Conservation (phyloP, 2,329 filamentous ascomycete species). For the Tothia fuscella region DNA sequence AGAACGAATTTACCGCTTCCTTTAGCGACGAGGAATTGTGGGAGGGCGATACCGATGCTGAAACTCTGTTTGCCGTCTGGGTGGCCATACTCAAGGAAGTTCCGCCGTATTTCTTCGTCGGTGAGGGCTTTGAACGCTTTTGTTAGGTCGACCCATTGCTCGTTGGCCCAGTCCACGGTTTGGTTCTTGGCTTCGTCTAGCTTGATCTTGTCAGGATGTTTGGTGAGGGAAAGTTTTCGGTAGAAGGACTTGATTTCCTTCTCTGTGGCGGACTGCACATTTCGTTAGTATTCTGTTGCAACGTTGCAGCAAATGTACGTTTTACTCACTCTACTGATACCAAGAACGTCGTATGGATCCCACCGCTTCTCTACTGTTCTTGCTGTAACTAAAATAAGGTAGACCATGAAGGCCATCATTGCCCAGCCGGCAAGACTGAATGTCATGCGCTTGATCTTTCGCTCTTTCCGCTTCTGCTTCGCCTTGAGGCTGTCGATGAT, state of each 20-base stretch:
- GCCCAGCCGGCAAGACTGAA: slow-evolving; percentile 68
- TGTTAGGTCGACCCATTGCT: slow-evolving; percentile 84
- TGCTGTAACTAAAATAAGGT: slow-evolving; percentile 73
- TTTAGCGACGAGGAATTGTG: slow-evolving; percentile 82
- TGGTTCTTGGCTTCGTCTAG: slow-evolving; percentile 80
- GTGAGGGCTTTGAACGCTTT: slow-evolving; percentile 98
- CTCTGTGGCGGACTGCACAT: slow-evolving; percentile 59
- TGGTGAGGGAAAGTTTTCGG: slow-evolving; percentile 71
- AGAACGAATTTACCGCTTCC: slow-evolving; percentile 94
- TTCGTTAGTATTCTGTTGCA: slow-evolving; percentile 15
- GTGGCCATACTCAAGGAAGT: slow-evolving; percentile 91
- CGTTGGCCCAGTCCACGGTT: slow-evolving; percentile 72
- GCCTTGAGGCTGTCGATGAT: slow-evolving; percentile 71
- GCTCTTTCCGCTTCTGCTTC: slow-evolving; percentile 80
- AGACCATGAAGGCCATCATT: slow-evolving; percentile 80
- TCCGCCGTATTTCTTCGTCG: slow-evolving; percentile 93
- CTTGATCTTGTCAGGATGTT: slow-evolving; percentile 85
- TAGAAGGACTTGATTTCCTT: slow-evolving; percentile 89
- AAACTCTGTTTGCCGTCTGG: slow-evolving; percentile 97
- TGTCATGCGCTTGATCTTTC: slow-evolving; percentile 72
- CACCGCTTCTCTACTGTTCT: slow-evolving; percentile 65
- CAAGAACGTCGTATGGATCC: slow-evolving; percentile 94
- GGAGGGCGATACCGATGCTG: slow-evolving; percentile 93
- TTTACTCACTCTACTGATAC: slow-evolving; percentile 69
- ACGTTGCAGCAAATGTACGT: slow-evolving; percentile 15